Evolutionary conservation across 768 basidiomycete genomes (phyloP).

Genomic region (Boletus rubroflammeus): DNA sequence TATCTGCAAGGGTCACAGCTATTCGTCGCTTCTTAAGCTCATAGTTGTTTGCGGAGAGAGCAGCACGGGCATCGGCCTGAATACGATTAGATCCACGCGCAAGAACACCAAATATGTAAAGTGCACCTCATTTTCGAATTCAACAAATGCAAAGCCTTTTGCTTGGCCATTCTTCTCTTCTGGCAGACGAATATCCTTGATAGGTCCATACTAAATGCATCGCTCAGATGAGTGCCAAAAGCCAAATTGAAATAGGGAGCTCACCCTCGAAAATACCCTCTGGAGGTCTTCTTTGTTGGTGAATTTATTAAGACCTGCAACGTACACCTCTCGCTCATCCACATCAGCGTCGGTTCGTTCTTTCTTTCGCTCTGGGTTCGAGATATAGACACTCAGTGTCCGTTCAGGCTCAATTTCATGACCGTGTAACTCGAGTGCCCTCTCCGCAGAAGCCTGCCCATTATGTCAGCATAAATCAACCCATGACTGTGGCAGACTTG

Average conservation of each 20-base stretch:
- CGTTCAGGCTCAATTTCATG: slow-evolving; percentile 68
- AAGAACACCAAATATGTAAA: neutral
- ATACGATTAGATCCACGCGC: neutral
- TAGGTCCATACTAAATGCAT: slow-evolving; percentile 61
- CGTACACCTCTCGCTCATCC: slow-evolving; percentile 80
- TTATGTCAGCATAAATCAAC: neutral
- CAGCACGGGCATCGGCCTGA: slow-evolving; percentile 66
- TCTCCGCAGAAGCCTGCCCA: slow-evolving; percentile 61
- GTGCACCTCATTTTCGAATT: slow-evolving; percentile 76
- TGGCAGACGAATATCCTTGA: slow-evolving; percentile 81
- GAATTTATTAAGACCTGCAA: slow-evolving; percentile 80
- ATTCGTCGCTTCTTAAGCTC: slow-evolving; percentile 90
- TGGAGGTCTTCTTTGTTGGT: slow-evolving; percentile 74
- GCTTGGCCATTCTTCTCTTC: slow-evolving; percentile 64
- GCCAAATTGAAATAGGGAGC: slow-evolving; percentile 20
- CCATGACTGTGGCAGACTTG: slow-evolving; percentile 36
- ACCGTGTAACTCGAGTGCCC: slow-evolving; percentile 77
- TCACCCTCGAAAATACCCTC: slow-evolving; percentile 73
- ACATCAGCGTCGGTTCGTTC: slow-evolving; percentile 87
- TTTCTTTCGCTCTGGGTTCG: slow-evolving; percentile 87
- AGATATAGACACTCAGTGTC: slow-evolving; percentile 74
- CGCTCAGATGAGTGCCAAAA: slow-evolving; percentile 1
- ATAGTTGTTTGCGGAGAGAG: slow-evolving; percentile 77
- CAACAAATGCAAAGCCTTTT: slow-evolving; percentile 90
- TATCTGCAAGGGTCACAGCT: slow-evolving; percentile 82